Evolutionary conservation across 352 stramenopile species (phyloP).

Genomic region (Aphanomyces euteiches): DNA sequence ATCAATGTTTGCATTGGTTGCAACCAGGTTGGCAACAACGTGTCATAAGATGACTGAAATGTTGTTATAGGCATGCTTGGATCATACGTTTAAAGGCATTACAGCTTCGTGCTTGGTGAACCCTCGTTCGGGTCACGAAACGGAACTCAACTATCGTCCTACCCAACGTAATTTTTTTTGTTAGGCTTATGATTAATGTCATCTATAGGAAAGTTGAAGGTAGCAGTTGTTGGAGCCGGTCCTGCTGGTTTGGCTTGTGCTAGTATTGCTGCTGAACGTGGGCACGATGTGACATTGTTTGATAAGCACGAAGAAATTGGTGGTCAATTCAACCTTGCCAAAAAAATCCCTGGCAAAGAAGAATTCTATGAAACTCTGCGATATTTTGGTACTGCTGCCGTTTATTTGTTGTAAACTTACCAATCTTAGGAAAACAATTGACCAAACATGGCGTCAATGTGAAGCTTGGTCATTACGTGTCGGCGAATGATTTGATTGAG

Average conservation of each 20-base stretch:
- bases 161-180: no score
- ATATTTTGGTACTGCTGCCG: constrained; percentile 74
- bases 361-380: constrained; percentile 97
- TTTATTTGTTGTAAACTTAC: background rate
- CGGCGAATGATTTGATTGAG: constrained; percentile 47
- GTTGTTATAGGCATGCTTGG: constrained; percentile 91
- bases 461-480: constrained; percentile 54
- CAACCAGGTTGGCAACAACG: constrained; percentile 49
- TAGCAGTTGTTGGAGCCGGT: constrained; percentile 92
- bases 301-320: constrained; percentile 85
- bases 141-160: constrained; percentile 74
- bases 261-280: constrained; percentile 79
- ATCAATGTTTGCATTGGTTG: constrained; percentile 99
- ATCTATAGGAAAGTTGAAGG: constrained; percentile 35
- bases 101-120: constrained; percentile 96
- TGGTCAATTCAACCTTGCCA: constrained; percentile 97
- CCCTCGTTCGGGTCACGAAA: constrained; percentile 93
- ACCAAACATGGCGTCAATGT: constrained; percentile 84
- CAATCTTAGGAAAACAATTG: constrained; percentile 55
- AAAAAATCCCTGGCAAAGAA: constrained; percentile 95
- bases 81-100: constrained; percentile 96
- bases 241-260: constrained; percentile 92
- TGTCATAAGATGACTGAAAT: background rate
- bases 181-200: no score
- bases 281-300: constrained; percentile 93